Evolutionary conservation across 768 basidiomycete genomes (phyloP).

Genomic region (Naganishia friedmannii): DNA sequence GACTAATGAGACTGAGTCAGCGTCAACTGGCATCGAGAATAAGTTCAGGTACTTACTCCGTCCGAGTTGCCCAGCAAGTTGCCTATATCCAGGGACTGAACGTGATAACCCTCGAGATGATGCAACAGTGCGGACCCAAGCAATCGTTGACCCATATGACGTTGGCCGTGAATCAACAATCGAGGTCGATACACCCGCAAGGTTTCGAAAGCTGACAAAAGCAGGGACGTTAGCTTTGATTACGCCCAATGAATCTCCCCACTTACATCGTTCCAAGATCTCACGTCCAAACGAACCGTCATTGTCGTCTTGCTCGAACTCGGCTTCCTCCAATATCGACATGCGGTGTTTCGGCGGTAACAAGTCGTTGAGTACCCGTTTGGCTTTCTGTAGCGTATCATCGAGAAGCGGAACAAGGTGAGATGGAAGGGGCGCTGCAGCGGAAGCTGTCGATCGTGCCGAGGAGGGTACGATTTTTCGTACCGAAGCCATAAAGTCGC

Average conservation of each 20-base stretch:
- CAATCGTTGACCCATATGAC: constrained; percentile 87
- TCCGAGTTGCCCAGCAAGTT: constrained; percentile 83
- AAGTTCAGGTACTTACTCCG: constrained; percentile 59
- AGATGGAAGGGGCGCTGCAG: constrained; percentile 75
- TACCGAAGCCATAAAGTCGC: constrained; percentile 96
- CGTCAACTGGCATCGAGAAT: background rate
- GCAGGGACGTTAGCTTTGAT: constrained; percentile 19
- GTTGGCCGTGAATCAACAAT: constrained; percentile 71
- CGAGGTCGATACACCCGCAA: constrained; percentile 86
- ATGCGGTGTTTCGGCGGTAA: constrained; percentile 77
- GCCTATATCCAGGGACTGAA: constrained; percentile 89
- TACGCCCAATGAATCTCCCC: background rate
- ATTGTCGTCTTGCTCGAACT: constrained; percentile 70
- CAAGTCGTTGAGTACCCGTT: constrained; percentile 66
- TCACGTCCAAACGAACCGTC: constrained; percentile 86
- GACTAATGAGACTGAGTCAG: constrained; percentile 58
- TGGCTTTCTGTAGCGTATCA: constrained; percentile 67
- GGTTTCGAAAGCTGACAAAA: constrained; percentile 70
- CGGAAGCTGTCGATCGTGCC: constrained; percentile 80
- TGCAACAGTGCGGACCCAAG: constrained; percentile 87
- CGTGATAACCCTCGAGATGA: constrained; percentile 90
- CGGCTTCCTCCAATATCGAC: constrained; percentile 87
- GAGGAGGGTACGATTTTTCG: constrained; percentile 95
- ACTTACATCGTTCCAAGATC: constrained; percentile 77
- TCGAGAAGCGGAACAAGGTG: constrained; percentile 79